Evolutionary conservation across 2,329 filamentous ascomycete genomes (phyloP).

Genomic region (Chaetothyriales sp.): DNA sequence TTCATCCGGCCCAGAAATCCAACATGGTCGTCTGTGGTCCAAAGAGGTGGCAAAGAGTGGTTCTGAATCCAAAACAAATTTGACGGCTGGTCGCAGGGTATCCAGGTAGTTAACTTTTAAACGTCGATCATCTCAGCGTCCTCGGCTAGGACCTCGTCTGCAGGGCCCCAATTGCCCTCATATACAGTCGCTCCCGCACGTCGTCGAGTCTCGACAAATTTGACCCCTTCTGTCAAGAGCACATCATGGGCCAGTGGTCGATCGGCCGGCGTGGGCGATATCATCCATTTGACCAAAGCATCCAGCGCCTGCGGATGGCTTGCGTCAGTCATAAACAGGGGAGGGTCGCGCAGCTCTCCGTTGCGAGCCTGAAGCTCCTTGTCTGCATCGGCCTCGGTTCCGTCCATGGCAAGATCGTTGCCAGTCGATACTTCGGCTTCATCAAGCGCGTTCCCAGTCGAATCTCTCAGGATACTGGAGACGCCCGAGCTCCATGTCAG

Average conservation of each 20-base stretch:
- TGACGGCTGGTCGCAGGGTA: background rate
- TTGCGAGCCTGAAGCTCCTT: conserved; percentile 25
- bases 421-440: conserved; percentile 21
- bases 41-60: background rate
- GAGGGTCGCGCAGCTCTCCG: conserved; percentile 53
- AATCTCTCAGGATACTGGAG: conserved; percentile 56
- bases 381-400: conserved; percentile 20
- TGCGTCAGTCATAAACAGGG: conserved; percentile 74
- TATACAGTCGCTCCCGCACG: conserved; percentile 85
- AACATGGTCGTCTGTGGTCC: background rate
- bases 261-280: conserved; percentile 54
- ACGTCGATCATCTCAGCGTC: conserved; percentile 51
- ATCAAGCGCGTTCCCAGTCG: conserved; percentile 51
- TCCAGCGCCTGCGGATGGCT: conserved; percentile 63
- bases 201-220: conserved; percentile 63
- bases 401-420: conserved; percentile 27
- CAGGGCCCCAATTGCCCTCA: conserved; percentile 88
- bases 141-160: conserved; percentile 44
- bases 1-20: background rate
- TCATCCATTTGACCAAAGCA: conserved; percentile 74
- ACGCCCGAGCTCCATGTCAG: conserved; percentile 64
- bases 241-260: conserved; percentile 64
- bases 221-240: conserved; percentile 55
- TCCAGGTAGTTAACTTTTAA: conserved; percentile 18
- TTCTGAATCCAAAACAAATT: background rate